Evolutionary conservation across 2,329 filamentous ascomycete species (phyloP).

Genomic region (Aspergillus felis): DNA sequence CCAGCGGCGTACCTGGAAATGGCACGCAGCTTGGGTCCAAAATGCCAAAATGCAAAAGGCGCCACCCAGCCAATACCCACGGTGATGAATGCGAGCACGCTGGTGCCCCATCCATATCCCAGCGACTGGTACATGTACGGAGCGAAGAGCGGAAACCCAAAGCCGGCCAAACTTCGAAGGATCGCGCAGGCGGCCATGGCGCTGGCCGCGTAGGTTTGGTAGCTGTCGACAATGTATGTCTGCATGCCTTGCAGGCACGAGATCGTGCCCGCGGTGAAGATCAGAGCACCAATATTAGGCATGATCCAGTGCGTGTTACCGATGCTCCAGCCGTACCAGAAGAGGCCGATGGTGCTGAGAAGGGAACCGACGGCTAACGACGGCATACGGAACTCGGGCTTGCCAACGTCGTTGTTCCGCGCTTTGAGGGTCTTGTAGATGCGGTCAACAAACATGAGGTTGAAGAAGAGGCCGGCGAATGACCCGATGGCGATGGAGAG

Average conservation of each 20-base stretch:
- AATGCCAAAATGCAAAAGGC: conserved; percentile 21
- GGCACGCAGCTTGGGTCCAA: neutral
- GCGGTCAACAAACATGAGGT: conserved; percentile 42
- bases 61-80: conserved; percentile 38
- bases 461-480: conserved; percentile 49
- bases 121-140: conserved; percentile 38
- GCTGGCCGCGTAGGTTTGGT: conserved; percentile 40
- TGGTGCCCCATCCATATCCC: conserved; percentile 40
- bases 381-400: conserved; percentile 61
- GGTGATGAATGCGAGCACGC: conserved; percentile 37
- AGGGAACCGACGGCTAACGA: conserved; percentile 53
- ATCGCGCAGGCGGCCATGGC: conserved; percentile 35
- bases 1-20: neutral
- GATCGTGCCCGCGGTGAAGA: conserved; percentile 49
- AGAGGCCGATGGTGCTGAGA: conserved; percentile 50
- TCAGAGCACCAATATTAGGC: conserved; percentile 50
- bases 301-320: conserved; percentile 52
- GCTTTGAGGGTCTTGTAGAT: conserved; percentile 48
- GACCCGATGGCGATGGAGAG: conserved; percentile 58
- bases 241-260: conserved; percentile 44
- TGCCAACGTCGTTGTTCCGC: conserved; percentile 39
- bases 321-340: conserved; percentile 57
- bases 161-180: conserved; percentile 37
- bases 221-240: conserved; percentile 43
- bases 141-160: conserved; percentile 41